These are phyloP conservation scores for Carex parvula DNA, from an alignment of 176 grass and related monocot species.

Conservation along the genomic window DNA sequence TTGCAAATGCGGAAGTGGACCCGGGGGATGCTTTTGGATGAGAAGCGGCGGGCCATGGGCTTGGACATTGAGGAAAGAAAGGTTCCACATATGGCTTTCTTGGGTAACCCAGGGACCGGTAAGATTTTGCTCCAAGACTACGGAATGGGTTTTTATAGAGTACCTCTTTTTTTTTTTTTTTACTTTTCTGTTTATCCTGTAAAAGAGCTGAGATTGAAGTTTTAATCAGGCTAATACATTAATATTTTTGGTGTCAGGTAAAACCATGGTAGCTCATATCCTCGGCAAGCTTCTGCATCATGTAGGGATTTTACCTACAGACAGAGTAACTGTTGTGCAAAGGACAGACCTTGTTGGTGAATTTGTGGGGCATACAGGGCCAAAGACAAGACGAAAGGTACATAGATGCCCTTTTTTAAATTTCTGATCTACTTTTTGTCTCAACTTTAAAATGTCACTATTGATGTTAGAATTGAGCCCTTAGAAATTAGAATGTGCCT, in stretches of 20 bases:
- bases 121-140: constrained; percentile 7
- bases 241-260: constrained; percentile 51
- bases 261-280: constrained; percentile 97
- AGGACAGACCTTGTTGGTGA: constrained; percentile 97
- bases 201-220: not conserved
- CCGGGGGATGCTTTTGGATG: constrained; percentile 94
- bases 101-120: constrained; percentile 98
- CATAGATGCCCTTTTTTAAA: not conserved
- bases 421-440: not conserved
- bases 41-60: constrained; percentile 81
- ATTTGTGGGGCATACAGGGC: constrained; percentile 96
- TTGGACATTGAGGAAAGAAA: constrained; percentile 77
- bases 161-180: not conserved
- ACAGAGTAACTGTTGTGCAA: constrained; percentile 94
- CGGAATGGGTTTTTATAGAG: not conserved
- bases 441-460: not conserved
- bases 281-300: constrained; percentile 88
- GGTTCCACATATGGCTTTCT: constrained; percentile 92
- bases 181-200: not conserved
- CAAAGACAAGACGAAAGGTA: constrained; percentile 96
- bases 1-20: constrained; percentile 88
- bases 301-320: constrained; percentile 81
- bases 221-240: constrained; percentile 18
- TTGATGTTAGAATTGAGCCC: not conserved
- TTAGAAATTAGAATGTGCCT: not conserved